Percentiles rank a stretch among this genome's conserved stretches.
These are phyloP conservation scores for Exophiala lecanii-corni DNA, from an alignment of 2,329 filamentous ascomycete genomes.

Conservation along the genomic window DNA sequence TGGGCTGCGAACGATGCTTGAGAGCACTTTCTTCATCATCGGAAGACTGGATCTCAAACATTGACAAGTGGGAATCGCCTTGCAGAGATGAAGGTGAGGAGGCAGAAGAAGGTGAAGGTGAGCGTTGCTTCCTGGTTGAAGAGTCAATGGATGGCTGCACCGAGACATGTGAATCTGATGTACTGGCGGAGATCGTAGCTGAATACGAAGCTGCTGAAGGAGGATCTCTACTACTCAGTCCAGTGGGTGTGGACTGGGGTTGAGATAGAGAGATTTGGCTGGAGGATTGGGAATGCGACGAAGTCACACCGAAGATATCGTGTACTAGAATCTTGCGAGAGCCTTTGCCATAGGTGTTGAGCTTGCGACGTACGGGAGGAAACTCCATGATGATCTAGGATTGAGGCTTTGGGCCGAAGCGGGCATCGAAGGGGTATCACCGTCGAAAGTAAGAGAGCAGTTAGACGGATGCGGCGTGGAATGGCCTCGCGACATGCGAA, in stretches of 20 bases:
- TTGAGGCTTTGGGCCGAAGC: no score
- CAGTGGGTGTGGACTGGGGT: no score
- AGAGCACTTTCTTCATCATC: conserved; percentile 19
- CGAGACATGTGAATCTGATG: no score
- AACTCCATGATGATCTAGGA: conserved; percentile 21
- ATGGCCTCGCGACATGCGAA: no score
- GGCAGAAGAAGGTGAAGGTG: not conserved
- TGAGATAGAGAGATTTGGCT: not conserved
- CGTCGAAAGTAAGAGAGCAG: no score
- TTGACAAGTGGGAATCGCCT: conserved; percentile 1
- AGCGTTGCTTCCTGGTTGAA: not conserved
- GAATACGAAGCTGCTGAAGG: no score
- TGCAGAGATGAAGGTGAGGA: not conserved
- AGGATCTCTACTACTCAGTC: no score
- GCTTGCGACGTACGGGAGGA: conserved; percentile 27
- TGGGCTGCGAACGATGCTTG: conserved; percentile 3
- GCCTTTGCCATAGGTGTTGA: conserved; percentile 37
- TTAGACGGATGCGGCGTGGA: no score
- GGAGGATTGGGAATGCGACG: not conserved
- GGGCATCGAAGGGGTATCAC: no score
- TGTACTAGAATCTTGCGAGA: conserved; percentile 17
- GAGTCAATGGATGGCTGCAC: not conserved
- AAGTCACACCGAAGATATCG: conserved; percentile 18
- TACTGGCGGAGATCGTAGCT: no score
- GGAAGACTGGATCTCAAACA: conserved; percentile 27